Evolutionary conservation across 352 stramenopile species (phyloP).

Genomic region (Pythium scleroteichum): DNA sequence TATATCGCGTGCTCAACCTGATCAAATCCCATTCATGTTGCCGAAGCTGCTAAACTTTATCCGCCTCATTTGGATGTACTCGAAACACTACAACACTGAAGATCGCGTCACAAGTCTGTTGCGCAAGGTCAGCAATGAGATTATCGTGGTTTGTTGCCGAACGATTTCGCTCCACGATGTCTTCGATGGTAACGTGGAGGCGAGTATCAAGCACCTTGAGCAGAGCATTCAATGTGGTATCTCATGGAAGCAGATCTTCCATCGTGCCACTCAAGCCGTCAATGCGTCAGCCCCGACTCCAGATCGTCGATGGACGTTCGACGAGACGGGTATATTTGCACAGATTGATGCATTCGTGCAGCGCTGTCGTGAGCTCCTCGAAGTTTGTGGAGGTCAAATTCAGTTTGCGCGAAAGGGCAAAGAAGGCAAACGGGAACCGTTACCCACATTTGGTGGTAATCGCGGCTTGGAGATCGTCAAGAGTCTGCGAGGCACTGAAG

Average conservation of each 20-base stretch:
- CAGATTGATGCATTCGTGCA: conserved; percentile 96
- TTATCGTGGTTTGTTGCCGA: conserved; percentile 89
- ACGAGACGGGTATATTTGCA: conserved; percentile 94
- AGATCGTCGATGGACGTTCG: conserved; percentile 88
- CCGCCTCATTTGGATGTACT: conserved; percentile 94
- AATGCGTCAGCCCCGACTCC: conserved; percentile 49
- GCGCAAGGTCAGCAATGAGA: conserved; percentile 95
- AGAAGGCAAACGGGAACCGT: conserved; percentile 52
- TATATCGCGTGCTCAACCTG: conserved; percentile 78
- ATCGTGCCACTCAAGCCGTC: conserved; percentile 57
- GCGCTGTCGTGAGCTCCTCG: conserved; percentile 92
- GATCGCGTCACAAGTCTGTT: conserved; percentile 92
- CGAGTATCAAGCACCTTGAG: conserved; percentile 86
- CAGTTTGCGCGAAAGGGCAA: conserved; percentile 92
- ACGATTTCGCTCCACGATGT: conserved; percentile 90
- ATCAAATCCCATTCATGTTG: conserved; percentile 90
- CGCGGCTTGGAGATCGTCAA: conserved; percentile 92
- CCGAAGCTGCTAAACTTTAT: conserved; percentile 92
- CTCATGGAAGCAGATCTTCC: conserved; percentile 92
- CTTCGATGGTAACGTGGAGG: conserved; percentile 93
- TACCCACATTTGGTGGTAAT: conserved; percentile 92
- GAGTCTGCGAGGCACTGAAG: conserved; percentile 90
- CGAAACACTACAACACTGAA: conserved; percentile 93
- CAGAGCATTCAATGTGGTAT: conserved; percentile 93
- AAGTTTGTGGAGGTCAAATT: conserved; percentile 95